Evolutionary conservation across 441 rosid species (phyloP), one percentile per base, ranked within the genome.

Genomic region (Adansonia madagascariensis): DNA sequence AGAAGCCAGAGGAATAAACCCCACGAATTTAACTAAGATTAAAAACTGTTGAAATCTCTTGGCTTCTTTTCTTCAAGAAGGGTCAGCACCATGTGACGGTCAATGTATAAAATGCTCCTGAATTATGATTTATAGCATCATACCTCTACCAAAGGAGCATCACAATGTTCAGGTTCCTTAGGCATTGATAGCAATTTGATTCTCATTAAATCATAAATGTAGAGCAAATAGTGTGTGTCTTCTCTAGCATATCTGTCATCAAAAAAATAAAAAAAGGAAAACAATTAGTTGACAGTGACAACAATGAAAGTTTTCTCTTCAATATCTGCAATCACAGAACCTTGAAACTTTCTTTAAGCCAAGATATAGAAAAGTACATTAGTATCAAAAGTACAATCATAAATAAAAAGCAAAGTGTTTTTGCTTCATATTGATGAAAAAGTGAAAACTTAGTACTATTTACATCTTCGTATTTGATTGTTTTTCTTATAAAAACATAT

Each of bases 201-300:
- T 73, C 85, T 90, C 99, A 95, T 94, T 75, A 85, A 8, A 79
- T 95, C 97, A 84, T 84, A 92, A 39, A 92, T 89, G 78, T 89
- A 85, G 85, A 95, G 80, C 79, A 95, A 87, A 85, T 93, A 95
- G 85, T 95, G 98, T 17, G 99, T 95, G 83, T 93, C 99, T 84
- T 95, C 98, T 85, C 98, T 89, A 69, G 92, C 99, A 87, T 95
- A 95, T 89, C 99, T 62, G 67, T 31, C 67, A 6, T 14, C 27
- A 35, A 62, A 24, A 61, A 62, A 31, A 62, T 31, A 35, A 62
- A 6, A 31, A 8, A 14, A 62, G 24, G 44, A 62, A 52, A 62
- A 62, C 18, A 62, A 62, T 31, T 62, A 62, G 67, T 62, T 56
- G 11, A 56, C 60, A n/a, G 27, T 24, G 14, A 56, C 18, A 17